Evolutionary conservation across 140 eudicot species (phyloP), one percentile per base, ranked within the genome.

Genomic region (Senecio squalidus): DNA sequence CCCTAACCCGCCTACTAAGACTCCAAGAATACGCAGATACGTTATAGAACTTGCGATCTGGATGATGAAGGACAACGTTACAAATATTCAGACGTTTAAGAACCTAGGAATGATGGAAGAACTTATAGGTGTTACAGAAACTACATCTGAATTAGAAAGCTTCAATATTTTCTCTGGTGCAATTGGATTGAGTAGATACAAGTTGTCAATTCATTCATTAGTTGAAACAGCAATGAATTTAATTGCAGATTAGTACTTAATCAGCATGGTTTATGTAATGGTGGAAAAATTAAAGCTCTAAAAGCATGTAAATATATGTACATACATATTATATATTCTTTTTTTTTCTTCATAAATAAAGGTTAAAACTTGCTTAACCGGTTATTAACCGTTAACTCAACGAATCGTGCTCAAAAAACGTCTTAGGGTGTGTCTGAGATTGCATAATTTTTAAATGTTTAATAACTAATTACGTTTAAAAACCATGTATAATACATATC

Each of bases 161-260:
- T 89, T 85, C 53, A 89, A 80, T 36, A 78, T 85, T n/a, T 89
- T 89, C 82, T 89, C 95, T 1, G 95, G 95, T 26, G 81, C 94
- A 16, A 86, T 89, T 55, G 97, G 97, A 21, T 18, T 89, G 55
- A 82, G 84, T 60, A 62, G 94, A 55, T 88, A 80, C 64, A 78
- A 77, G 48, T 52, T 68, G 25, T 34, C 94, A 3, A 85, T 89
- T 52, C 95, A 82, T 61, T 73, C 85, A 20, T 75, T 89, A 4
- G 87, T 89, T 61, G 89, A 83, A 69, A 80, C 76, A 8, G 86
- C 95, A 45, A 75, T 60, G 60, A 58, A 73, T 27, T 54, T 88
- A 70, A 62, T 83, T 70, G 72, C 66, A 18, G 78, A 63, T 31
- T 34, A 24, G 20, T 25, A 4, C 31, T 20, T 18, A n/a, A 13